Base-by-base conservation (phyloP, 345 rosid genomes). In the Camelina hispida region DNA sequence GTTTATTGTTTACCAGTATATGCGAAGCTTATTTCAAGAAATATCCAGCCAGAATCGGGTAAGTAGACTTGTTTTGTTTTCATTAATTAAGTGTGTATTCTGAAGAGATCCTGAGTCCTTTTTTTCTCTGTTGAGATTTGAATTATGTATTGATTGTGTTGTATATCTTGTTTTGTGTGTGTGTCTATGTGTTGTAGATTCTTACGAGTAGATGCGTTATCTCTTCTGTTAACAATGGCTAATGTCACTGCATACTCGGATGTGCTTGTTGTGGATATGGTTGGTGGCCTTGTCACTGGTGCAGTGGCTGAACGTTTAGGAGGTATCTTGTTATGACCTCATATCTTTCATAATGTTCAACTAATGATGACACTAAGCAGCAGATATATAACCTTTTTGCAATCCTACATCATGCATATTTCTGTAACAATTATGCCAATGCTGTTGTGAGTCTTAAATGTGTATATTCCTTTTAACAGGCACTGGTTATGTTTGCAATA, bases 21-120 rank as follows among this genome's bases (percentile, higher is more conserved):
- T 95, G 97, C 40, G 99, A 95, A 82, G 89, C 99, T 14, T 95
- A 95, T 82, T 89, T 89, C 88, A 85, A 86, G 86, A 92, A 95
- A 55, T 79, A 90, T 65, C 91, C 97, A 43, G 63, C 81, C 61
- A 88, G 88, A 84, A 90, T 88, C 14, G 92, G 99, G 97, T 92
- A 87, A 79, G 78, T 54, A 65, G 52, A 66, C 67, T 50, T 71
- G 22, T 50, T 64, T 25, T 48, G 1, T 58, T 8, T 55, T 70
- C 23, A 54, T 51, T n/a, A 2, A 54, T 42, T n/a, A 2, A 30
- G 51, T 28, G n/a, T 53, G 20, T 53, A 2, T 38, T 61, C 11
- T 17, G 7, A 12, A 51, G 44, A 38, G 44, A 38, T 40, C 44
- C 23, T 12, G 15, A 71, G 22, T 60, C 32, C 32, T n/a, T 16